Evolutionary conservation across 371 early-diverging fungal species (phyloP).

Genomic region (Mortierella sp.): DNA sequence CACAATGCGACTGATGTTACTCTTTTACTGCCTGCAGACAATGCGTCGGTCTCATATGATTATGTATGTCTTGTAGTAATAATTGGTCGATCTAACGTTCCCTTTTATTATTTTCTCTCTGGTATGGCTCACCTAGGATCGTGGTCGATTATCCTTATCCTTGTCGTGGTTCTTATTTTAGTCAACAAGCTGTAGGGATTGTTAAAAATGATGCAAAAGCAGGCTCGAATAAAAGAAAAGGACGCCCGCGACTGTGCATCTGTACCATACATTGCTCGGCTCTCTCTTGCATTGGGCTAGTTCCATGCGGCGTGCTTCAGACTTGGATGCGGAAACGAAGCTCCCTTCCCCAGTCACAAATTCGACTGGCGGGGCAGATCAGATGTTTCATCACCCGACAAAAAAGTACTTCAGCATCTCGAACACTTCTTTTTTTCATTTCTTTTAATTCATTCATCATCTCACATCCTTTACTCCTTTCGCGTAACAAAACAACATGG

Average conservation of each 20-base stretch:
- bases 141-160: constrained; percentile 53
- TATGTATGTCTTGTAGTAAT: background rate
- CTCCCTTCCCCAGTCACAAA: constrained; percentile 13
- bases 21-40: too few species aligned
- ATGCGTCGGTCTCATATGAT: too few species aligned
- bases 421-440: background rate
- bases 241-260: background rate
- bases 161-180: constrained; percentile 55
- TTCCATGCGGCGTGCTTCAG: too few species aligned
- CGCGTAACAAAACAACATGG: background rate
- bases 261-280: background rate
- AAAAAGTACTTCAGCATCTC: too few species aligned
- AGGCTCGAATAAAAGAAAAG: background rate
- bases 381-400: background rate
- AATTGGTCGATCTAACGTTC: background rate
- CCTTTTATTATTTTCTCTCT: background rate
- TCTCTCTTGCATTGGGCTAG: too few species aligned
- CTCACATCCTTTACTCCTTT: background rate
- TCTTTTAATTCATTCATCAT: constrained; percentile 1
- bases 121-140: constrained; percentile 17
- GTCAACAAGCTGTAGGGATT: constrained; percentile 30
- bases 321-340: too few species aligned
- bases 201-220: background rate
- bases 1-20: too few species aligned
- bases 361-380: background rate